Base-by-base conservation (phyloP, 768 basidiomycete species). In the Mycena pura region DNA sequence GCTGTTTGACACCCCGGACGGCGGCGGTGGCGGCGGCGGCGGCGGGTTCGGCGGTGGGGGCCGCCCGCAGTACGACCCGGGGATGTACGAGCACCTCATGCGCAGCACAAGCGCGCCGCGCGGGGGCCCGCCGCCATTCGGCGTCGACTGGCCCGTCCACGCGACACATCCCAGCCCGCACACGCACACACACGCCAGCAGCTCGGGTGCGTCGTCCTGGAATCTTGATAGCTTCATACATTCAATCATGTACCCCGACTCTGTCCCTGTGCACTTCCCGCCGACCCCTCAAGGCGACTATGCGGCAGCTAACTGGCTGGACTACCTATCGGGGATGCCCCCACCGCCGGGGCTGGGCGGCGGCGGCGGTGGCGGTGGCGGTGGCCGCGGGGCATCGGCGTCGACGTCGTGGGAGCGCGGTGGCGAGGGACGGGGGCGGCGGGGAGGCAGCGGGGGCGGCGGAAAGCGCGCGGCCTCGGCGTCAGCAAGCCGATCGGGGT, bases 181-280 rank as follows among this genome's bases (percentile, higher is more conserved):
- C 31, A 4, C 10, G 27, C 28, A 21, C 25, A 11, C 6, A 38
- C 25, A 21, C 53, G 34, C 34, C 55, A 19, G 15, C 36, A 29
- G 44, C 57, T 29, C 48, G 56, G 64, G 64, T 65, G 64, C 64
- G 64, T 65, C 60, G 25, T 65, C 64, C 59, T 62, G 64, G 64
- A 65, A 65, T 65, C 25, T 65, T 58, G 64, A 65, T 55, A 41
- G 46, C 31, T 65, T 65, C 64, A 65, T 65, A 57, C 31, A 65
- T 58, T 61, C 64, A 62, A 62, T 65, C 24, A 48, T 65, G 45
- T 44, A 53, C 41, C 49, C 64, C 32, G 48, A 60, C 52, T 32
- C 41, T 27, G n/a, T n/a, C n/a, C n/a, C n/a, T n/a, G n/a, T n/a
- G n/a, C n/a, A n/a, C n/a, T n/a, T n/a, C n/a, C n/a, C n/a, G n/a